Evolutionary conservation across 495 filamentous ascomycete genomes (phyloP), one percentile per base, ranked within the genome.

Genomic region (Staphylotrichum tortipilum): DNA sequence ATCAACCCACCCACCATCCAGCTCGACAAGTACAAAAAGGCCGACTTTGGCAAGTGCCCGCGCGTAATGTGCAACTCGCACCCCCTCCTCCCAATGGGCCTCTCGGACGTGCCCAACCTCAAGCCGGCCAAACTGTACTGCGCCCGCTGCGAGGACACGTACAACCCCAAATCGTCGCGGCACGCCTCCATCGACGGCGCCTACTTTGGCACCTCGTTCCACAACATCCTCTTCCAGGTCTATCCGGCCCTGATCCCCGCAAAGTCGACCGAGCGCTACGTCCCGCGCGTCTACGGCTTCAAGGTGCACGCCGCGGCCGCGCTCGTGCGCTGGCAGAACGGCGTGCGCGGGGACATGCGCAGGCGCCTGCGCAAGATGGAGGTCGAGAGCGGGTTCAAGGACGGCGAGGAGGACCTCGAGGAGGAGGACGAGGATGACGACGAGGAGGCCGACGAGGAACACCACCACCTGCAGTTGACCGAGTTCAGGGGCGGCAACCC

Each of bases 11-110:
- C 31, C 14, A 15, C 17, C 19, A 12, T 40, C 14, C 57, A 98
- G 92, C 82, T 96, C 42, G 92, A 99, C 28, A 99, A 99, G 61
- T 97, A 94, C 70, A 99, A 97, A 65, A 95, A 95, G 68, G 83
- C 81, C 60, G 90, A 95, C 65, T 99, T 99, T 61, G 92, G 92
- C 52, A 97, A 96, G 73, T 99, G 92, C 66, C 92, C 92, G 2
- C 88, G 92, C 49, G 92, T 97, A 29, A 80, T 89, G 69, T 99
- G 92, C 68, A 80, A 89, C 47, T 82, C 84, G 8, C 90, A 97
- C 58, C 88, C 89, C 5, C 80, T 99, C 28, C 78, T 99, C 4
- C 92, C 92, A 21, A 88, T 95, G 76, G 92, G 92, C 48, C 84
- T 90, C 53, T 84, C 88, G 50, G 92, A 99, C 68, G 71, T 89